These are phyloP conservation scores for Leptographium lundbergii DNA, from an alignment of 2,329 filamentous ascomycete genomes.

Conservation along the genomic window DNA sequence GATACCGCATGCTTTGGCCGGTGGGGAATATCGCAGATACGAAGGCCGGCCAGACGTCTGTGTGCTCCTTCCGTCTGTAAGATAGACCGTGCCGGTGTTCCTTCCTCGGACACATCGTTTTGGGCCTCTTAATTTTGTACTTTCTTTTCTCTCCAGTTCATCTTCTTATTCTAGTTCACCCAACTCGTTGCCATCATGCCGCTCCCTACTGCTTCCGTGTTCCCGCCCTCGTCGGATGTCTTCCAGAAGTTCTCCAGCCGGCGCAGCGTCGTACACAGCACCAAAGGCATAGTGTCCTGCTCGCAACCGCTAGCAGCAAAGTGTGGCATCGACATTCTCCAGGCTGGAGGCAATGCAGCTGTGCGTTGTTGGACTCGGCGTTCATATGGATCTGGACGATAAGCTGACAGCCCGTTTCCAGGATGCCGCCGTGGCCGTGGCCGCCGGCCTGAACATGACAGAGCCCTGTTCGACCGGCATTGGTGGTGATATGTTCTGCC, in stretches of 20 bases:
- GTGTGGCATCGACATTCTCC: conserved; percentile 69
- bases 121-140: background rate
- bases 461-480: conserved; percentile 91
- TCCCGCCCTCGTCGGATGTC: conserved; percentile 29
- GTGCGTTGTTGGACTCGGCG: conserved; percentile 77
- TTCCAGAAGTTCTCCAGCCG: conserved; percentile 56
- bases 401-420: conserved; percentile 26
- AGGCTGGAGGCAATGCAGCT: conserved; percentile 80
- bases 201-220: conserved; percentile 32
- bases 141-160: background rate
- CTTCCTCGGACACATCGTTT: background rate
- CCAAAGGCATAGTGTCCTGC: conserved; percentile 77
- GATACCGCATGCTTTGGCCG: background rate
- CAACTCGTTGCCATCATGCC: conserved; percentile 26
- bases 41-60: background rate
- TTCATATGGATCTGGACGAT: conserved; percentile 73
- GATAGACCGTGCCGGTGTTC: background rate
- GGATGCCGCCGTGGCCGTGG: conserved; percentile 95
- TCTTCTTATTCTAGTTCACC: background rate
- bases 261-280: conserved; percentile 84
- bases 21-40: background rate
- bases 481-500: conserved; percentile 92
- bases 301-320: conserved; percentile 78
- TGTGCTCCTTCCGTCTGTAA: background rate
- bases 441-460: conserved; percentile 83